Evolutionary conservation across 306 rosid species (phyloP).

Genomic region (Carpinus fangiana): DNA sequence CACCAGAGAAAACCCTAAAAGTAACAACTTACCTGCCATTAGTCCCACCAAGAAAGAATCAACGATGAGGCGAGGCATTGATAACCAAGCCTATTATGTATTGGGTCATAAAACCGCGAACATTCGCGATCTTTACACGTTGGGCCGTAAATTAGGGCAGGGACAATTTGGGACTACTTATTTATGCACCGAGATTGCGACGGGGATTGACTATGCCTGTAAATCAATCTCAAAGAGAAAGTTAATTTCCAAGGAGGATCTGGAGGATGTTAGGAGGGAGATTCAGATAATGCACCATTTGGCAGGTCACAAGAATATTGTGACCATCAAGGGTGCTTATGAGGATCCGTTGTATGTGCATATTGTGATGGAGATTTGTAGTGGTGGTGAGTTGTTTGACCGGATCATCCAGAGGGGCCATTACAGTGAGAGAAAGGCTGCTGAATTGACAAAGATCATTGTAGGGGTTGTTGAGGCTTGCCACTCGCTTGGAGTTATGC

Average conservation of each 20-base stretch:
- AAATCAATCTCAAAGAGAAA: constrained; percentile 93
- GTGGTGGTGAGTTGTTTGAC: constrained; percentile 91
- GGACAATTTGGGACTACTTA: constrained; percentile 94
- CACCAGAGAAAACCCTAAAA: constrained; percentile 29
- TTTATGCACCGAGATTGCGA: constrained; percentile 62
- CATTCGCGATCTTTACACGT: constrained; percentile 78
- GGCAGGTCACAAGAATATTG: constrained; percentile 89
- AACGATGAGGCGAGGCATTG: constrained; percentile 66
- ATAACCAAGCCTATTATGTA: constrained; percentile 76
- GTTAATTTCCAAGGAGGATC: constrained; percentile 85
- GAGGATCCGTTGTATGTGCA: constrained; percentile 89
- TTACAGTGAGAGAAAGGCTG: constrained; percentile 88
- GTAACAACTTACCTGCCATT: constrained; percentile 21
- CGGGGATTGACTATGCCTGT: constrained; percentile 72
- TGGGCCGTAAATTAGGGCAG: constrained; percentile 87
- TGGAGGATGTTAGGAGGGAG: constrained; percentile 89
- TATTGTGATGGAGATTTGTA: constrained; percentile 94
- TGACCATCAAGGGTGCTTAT: constrained; percentile 91
- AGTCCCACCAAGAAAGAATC: constrained; percentile 43
- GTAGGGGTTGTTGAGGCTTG: constrained; percentile 96
- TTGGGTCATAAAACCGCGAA: constrained; percentile 84
- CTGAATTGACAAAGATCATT: constrained; percentile 81
- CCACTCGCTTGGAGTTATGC: constrained; percentile 96
- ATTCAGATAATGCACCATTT: constrained; percentile 98
- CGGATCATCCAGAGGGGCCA: constrained; percentile 93